Conservation (phyloP, 148 eudicot genomes). For the Simmondsia chinensis region DNA sequence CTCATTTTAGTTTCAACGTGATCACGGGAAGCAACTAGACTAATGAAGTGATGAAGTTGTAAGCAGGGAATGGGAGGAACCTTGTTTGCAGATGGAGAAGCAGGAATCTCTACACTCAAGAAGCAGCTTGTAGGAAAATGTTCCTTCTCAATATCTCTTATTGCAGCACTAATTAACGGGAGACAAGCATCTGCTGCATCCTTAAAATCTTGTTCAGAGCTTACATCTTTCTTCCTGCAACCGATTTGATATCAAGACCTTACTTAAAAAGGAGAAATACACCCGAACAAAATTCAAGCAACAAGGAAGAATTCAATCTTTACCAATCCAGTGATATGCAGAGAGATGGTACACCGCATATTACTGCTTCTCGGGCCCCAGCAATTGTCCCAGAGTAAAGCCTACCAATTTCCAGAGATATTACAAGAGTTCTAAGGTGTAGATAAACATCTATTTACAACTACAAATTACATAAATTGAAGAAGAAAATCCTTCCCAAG, state of each 20-base stretch:
- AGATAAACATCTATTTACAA: no score
- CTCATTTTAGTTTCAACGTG: not conserved
- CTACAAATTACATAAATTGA: no score
- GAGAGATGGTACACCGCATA: conserved; percentile 77
- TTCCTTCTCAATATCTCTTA: conserved; percentile 56
- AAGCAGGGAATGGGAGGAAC: conserved; percentile 14
- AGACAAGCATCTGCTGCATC: conserved; percentile 70
- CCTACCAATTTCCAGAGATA: conserved; percentile 30
- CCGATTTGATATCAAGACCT: conserved; percentile 1
- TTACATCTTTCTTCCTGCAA: conserved; percentile 77
- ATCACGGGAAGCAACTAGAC: not conserved
- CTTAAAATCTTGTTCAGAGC: conserved; percentile 72
- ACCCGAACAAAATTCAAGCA: conserved; percentile 1
- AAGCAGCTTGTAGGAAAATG: conserved; percentile 50
- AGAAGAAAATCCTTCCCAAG: no score
- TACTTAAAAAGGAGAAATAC: not conserved
- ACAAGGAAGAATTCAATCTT: not conserved
- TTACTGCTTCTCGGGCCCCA: conserved; percentile 84
- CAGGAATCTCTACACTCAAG: conserved; percentile 50
- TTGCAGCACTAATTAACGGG: conserved; percentile 53
- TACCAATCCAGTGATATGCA: conserved; percentile 80
- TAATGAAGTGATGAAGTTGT: not conserved
- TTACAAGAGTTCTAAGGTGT: no score
- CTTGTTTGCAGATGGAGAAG: conserved; percentile 62
- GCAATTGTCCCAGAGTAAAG: conserved; percentile 79